Conservation (phyloP, 208 protist species). For the Crithidia mellificae region DNA sequence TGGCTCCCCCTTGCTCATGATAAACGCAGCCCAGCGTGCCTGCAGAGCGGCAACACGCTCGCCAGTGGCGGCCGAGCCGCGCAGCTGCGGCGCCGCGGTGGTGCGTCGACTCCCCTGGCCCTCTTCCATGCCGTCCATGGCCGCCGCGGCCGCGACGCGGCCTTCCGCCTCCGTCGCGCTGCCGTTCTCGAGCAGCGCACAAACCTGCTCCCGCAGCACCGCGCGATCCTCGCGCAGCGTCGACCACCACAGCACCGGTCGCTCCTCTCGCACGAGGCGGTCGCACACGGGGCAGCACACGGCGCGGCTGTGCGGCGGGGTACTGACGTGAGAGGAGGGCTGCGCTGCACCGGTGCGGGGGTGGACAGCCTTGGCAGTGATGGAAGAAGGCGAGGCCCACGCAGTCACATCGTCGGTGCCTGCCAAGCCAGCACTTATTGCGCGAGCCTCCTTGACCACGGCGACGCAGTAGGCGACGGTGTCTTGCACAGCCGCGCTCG, state of each 20-base stretch:
- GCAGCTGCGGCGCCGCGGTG: constrained; percentile 28
- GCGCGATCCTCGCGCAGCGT: constrained; percentile 43
- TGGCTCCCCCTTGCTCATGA: constrained; percentile 23
- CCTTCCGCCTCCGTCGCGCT: constrained; percentile 11
- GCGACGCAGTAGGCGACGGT: constrained; percentile 40
- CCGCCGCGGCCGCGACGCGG: constrained; percentile 6
- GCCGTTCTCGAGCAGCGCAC: constrained; percentile 21
- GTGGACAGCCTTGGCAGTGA: no score
- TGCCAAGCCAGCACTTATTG: constrained; percentile 32
- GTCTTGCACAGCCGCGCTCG: constrained; percentile 20
- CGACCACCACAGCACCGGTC: constrained; percentile 33
- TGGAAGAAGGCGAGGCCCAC: no score
- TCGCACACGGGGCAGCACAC: constrained; percentile 55
- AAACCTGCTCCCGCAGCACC: constrained; percentile 28
- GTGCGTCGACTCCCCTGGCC: constrained; percentile 19
- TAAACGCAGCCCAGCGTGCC: constrained; percentile 18
- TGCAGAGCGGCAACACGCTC: constrained; percentile 20
- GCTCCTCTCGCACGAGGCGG: constrained; percentile 27
- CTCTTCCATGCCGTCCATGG: constrained; percentile 17
- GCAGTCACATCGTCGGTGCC: not conserved
- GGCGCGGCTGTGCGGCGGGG: no score
- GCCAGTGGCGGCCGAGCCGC: constrained; percentile 18
- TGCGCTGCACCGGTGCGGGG: no score
- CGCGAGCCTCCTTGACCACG: constrained; percentile 48
- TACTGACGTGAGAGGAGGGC: no score